Evolutionary conservation across 306 rosid genomes (phyloP).

Genomic region (Begonia fuchsioides): DNA sequence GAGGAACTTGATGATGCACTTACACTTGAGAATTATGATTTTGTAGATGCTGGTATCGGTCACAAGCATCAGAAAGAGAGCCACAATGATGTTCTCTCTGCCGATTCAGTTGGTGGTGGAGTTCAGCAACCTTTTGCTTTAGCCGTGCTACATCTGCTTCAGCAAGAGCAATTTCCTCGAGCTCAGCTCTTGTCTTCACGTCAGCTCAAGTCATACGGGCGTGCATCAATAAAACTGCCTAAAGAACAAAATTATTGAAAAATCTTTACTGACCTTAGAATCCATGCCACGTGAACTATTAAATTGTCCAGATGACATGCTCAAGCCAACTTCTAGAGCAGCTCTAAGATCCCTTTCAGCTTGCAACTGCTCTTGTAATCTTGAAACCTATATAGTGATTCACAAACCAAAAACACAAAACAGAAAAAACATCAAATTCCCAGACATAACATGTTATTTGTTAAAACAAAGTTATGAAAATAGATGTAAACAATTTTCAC

Average conservation of each 20-base stretch:
- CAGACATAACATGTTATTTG: too few relatives aligned
- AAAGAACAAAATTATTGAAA: conserved; percentile 1
- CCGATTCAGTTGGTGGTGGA: conserved; percentile 93
- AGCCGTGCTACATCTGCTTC: conserved; percentile 98
- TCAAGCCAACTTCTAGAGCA: conserved; percentile 93
- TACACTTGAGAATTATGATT: conserved; percentile 73
- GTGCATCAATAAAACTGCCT: conserved; percentile 6
- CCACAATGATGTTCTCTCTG: conserved; percentile 90
- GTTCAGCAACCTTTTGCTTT: conserved; percentile 99
- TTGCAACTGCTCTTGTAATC: conserved; percentile 99
- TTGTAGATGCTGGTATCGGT: conserved; percentile 68
- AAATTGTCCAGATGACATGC: conserved; percentile 91
- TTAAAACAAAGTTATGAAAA: too few relatives aligned
- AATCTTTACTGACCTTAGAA: conserved; percentile 55
- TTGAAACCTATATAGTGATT: conserved; percentile 59
- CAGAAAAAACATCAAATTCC: too few relatives aligned
- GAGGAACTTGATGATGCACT: conserved; percentile 21
- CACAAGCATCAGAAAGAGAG: conserved; percentile 76
- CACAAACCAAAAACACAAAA: too few relatives aligned
- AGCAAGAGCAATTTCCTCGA: conserved; percentile 98
- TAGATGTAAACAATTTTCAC: too few relatives aligned
- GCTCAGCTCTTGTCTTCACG: conserved; percentile 89
- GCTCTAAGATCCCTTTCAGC: conserved; percentile 99
- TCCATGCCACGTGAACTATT: conserved; percentile 85
- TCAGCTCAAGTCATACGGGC: conserved; percentile 20